Conservation (phyloP, 2,329 filamentous ascomycete genomes). For the Keithomyces neogunnii region DNA sequence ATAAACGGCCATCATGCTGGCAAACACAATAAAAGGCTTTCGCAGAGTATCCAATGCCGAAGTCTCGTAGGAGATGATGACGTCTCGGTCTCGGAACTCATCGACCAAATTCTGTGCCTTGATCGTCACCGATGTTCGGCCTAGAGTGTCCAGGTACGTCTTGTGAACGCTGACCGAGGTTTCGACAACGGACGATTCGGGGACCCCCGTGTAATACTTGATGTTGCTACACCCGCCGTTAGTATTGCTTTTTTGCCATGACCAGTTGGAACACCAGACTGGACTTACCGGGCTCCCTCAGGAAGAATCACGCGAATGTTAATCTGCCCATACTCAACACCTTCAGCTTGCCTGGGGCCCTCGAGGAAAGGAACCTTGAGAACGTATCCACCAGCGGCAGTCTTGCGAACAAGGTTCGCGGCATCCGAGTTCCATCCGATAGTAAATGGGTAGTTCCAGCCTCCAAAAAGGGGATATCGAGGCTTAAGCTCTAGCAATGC, state of each 20-base stretch:
- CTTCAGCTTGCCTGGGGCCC: conserved; percentile 78
- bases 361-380: conserved; percentile 90
- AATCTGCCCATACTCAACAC: conserved; percentile 75
- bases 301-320: conserved; percentile 78
- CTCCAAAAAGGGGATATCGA: conserved; percentile 91
- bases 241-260: conserved; percentile 7
- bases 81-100: conserved; percentile 73
- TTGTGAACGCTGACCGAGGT: conserved; percentile 57
- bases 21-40: conserved; percentile 79
- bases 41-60: conserved; percentile 64
- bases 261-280: background rate
- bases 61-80: conserved; percentile 85
- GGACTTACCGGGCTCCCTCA: conserved; percentile 74
- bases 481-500: conserved; percentile 86
- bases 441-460: conserved; percentile 97
- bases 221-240: conserved; percentile 57
- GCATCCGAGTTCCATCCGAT: conserved; percentile 92
- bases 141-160: conserved; percentile 90
- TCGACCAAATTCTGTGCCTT: conserved; percentile 83
- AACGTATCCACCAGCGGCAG: conserved; percentile 62
- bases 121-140: conserved; percentile 73
- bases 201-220: conserved; percentile 66
- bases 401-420: conserved; percentile 63
- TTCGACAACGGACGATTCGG: conserved; percentile 50
- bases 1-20: conserved; percentile 66